Percentiles rank a stretch among this genome's conserved stretches.
Evolutionary conservation across 2,329 filamentous ascomycete species (phyloP).

Genomic region (Volutella citrinella): DNA sequence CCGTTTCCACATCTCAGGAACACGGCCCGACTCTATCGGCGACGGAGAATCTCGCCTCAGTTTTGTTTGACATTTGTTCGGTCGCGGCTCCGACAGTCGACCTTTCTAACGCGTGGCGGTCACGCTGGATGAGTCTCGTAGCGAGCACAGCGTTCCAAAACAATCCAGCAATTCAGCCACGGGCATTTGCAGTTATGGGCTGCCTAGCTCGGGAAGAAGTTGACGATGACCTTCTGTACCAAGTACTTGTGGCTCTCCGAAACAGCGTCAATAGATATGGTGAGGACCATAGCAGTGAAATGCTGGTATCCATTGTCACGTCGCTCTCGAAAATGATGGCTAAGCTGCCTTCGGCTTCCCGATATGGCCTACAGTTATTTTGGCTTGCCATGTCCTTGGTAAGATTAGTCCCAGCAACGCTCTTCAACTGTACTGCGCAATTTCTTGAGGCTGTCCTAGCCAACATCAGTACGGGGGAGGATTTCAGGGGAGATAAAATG

Average conservation of each 20-base stretch:
- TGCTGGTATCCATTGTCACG: constrained; percentile 66
- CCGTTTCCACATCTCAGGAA: constrained; percentile 54
- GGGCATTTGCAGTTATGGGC: constrained; percentile 69
- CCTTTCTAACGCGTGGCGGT: constrained; percentile 66
- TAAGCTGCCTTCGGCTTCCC: constrained; percentile 63
- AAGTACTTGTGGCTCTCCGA: constrained; percentile 65
- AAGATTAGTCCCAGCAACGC: constrained; percentile 56
- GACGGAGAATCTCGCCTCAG: constrained; percentile 59
- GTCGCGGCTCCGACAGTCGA: constrained; percentile 63
- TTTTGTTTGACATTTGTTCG: constrained; percentile 62
- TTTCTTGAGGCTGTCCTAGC: constrained; percentile 63
- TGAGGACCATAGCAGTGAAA: constrained; percentile 62
- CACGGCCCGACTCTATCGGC: constrained; percentile 48
- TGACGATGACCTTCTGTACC: constrained; percentile 68
- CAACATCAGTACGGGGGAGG: constrained; percentile 60
- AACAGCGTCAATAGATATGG: constrained; percentile 63
- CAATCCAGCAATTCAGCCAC: constrained; percentile 67
- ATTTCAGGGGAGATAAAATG: constrained; percentile 58
- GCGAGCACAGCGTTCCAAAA: constrained; percentile 72
- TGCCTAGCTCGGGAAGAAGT: constrained; percentile 69
- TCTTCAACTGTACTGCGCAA: constrained; percentile 65
- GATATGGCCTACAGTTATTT: constrained; percentile 67
- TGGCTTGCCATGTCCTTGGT: constrained; percentile 68
- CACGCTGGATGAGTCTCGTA: constrained; percentile 71
- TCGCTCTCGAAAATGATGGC: constrained; percentile 69